phyloP scores from a whole-genome alignment of 2,329 filamentous ascomycete species.

The Microsporum canis region DNA sequence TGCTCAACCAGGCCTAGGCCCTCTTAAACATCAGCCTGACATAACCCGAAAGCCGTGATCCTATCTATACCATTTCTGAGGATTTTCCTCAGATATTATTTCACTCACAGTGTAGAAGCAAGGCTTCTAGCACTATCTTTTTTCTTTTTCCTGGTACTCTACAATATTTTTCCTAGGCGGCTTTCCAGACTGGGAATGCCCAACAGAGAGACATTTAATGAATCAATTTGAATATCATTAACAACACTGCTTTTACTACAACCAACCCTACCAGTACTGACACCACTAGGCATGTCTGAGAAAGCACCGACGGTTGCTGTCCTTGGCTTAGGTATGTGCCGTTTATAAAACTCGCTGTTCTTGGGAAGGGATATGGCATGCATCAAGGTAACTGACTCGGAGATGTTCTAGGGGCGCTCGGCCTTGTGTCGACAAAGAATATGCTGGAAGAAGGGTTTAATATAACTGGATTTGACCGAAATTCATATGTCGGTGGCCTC shows the following conservation, averaged over 20 bases:
- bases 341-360: neutral
- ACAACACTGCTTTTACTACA: neutral
- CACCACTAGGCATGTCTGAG: neutral
- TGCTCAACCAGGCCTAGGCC: neutral
- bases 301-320: neutral
- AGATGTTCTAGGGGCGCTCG: slow-evolving; percentile 21
- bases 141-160: neutral
- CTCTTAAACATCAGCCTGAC: neutral
- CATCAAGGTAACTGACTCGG: neutral
- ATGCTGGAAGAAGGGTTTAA: slow-evolving; percentile 37
- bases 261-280: neutral
- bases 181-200: neutral
- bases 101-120: neutral
- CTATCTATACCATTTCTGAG: neutral
- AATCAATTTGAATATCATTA: neutral
- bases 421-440: slow-evolving; percentile 35
- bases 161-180: neutral
- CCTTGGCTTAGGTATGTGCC: neutral
- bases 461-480: slow-evolving; percentile 36
- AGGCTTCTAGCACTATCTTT: neutral
- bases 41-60: neutral
- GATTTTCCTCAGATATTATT: neutral
- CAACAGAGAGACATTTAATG: neutral
- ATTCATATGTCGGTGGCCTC: slow-evolving; percentile 33
- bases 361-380: neutral